Evolutionary conservation across 2,329 filamentous ascomycete genomes (phyloP), one percentile per base, ranked within the genome.

Genomic region (Colletotrichum aenigma): DNA sequence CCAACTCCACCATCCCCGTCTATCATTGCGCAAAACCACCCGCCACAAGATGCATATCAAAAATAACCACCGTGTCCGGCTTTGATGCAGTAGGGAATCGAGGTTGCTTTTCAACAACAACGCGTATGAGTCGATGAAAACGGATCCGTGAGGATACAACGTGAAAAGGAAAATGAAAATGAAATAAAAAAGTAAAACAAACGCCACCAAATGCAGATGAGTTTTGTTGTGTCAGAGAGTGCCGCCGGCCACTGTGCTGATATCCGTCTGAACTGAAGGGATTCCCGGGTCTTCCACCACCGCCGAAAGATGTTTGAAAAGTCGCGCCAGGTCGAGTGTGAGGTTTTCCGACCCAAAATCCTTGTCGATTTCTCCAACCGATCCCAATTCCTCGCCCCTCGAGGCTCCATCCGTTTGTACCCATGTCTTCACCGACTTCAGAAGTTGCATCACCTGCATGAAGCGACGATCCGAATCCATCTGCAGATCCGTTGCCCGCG

Each of bases 261-360:
- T 81, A 77, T 86, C 85, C 78, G 85, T 85, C 77, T 87, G 85
- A 81, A 88, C 85, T 78, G 83, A 83, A 76, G 85, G 81, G 73
- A 85, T 85, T 76, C 83, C 84, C 79, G 86, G 83, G 76, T 85
- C 84, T 76, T 86, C 86, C 77, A 85, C 86, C 78, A 86, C 84
- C 77, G 82, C 83, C 77, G 87, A 84, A 79, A 90, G 81, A 88
- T 93, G 93, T 80, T 89, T 91, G 83, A 95, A 95, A 66, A 95
- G 87, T 79, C 92, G 88, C 80, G 91, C 91, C 93, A 95, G 94
- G 83, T 95, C 91, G 76, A 95, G 87, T 9, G 91, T 94, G 78
- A 94, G 87, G 81, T 93, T 89, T 78, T 87, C 87, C 55, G 91
- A 86, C 8, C 91, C 93, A 81, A 93, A 95, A 74, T 90, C 88